Evolutionary conservation across 176 grass and related monocot species (phyloP).

Genomic region (Oryza glumipatula): DNA sequence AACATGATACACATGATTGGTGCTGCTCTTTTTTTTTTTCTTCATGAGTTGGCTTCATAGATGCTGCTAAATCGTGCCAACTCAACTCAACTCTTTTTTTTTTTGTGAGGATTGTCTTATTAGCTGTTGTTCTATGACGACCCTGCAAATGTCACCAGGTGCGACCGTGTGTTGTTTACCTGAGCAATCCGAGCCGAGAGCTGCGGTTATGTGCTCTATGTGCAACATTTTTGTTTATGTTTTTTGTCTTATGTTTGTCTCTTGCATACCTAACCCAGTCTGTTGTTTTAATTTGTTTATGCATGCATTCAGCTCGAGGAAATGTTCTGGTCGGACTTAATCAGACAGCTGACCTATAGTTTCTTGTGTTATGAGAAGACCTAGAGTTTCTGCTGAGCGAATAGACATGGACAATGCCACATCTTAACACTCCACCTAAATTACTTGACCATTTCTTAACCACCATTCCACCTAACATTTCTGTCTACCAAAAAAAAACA

Average conservation of each 20-base stretch:
- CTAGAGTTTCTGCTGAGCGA: not conserved
- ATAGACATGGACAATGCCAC: not conserved
- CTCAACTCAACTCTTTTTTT: no score
- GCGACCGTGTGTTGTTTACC: not conserved
- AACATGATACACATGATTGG: no score
- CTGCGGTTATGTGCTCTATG: not conserved
- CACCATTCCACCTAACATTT: not conserved
- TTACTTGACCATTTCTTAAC: not conserved
- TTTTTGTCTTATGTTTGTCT: not conserved
- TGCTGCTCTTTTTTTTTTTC: no score
- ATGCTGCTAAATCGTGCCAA: no score
- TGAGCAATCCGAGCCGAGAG: not conserved
- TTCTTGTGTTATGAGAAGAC: slow-evolving; percentile 25
- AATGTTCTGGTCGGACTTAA: not conserved
- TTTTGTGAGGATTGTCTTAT: no score
- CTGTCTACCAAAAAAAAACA: not conserved
- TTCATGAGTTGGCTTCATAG: no score
- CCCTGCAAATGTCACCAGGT: not conserved
- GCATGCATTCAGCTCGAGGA: not conserved
- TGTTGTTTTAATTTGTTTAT: not conserved
- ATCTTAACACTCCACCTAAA: not conserved
- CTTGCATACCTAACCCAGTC: not conserved
- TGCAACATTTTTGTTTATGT: not conserved
- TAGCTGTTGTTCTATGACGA: not conserved
- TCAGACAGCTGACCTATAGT: slow-evolving; percentile 41